A percentile compares a stretch with the other conserved stretches of the same genome.
Evolutionary conservation across 2,329 filamentous ascomycete species (phyloP).

Genomic region (Colletotrichum sp.): DNA sequence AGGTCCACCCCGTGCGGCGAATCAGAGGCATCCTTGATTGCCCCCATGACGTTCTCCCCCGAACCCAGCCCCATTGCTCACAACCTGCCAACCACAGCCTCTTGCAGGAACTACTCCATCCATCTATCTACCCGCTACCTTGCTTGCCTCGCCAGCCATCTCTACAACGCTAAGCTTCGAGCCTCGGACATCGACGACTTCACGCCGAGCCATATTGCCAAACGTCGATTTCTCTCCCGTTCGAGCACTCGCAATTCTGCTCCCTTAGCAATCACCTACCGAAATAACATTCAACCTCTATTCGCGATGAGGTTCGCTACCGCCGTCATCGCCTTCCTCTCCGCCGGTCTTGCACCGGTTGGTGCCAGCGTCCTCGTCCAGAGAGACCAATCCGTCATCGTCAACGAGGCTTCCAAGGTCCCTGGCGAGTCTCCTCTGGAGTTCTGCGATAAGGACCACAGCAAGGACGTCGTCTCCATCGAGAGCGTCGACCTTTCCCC

Average conservation of each 20-base stretch:
- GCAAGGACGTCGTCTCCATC: conserved; percentile 75
- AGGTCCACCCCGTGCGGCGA: conserved; percentile 11
- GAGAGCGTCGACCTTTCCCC: conserved; percentile 80
- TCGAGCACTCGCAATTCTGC: background rate
- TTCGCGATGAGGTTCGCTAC: conserved; percentile 46
- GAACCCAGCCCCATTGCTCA: conserved; percentile 20
- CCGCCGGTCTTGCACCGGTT: conserved; percentile 50
- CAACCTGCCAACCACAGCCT: conserved; percentile 15
- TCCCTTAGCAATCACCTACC: background rate
- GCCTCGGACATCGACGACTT: conserved; percentile 6
- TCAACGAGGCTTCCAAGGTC: conserved; percentile 65
- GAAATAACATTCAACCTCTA: background rate
- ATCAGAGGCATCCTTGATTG: conserved; percentile 14
- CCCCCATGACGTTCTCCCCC: conserved; percentile 23
- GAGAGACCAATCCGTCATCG: conserved; percentile 52
- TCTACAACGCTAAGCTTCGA: conserved; percentile 3
- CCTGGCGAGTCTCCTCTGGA: conserved; percentile 85
- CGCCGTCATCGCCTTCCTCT: conserved; percentile 49
- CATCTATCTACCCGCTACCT: background rate
- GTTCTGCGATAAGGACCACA: conserved; percentile 73
- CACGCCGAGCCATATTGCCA: conserved; percentile 2
- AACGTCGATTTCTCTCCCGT: background rate
- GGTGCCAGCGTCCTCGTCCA: conserved; percentile 52
- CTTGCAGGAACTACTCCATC: conserved; percentile 12
- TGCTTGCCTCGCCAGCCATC: conserved; percentile 17